These are phyloP conservation scores for Arachnomyces sp. DNA, from an alignment of 2,329 filamentous ascomycete species.

Conservation along the genomic window DNA sequence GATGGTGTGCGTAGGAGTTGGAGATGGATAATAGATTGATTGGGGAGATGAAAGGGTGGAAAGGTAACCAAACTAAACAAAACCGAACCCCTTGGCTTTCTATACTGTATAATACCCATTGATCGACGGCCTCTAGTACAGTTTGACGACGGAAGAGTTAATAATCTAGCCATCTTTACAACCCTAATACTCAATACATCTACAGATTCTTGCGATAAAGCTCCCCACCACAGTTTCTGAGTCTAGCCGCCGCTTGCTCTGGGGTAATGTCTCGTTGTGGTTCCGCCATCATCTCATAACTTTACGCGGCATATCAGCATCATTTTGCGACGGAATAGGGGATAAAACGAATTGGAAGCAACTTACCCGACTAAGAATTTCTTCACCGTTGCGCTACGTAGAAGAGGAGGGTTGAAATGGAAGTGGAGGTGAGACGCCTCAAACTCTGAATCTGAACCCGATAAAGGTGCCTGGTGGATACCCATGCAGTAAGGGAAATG, in stretches of 20 bases:
- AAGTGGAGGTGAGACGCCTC: conserved; percentile 88
- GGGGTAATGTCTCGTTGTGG: conserved; percentile 98
- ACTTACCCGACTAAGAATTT: conserved; percentile 82
- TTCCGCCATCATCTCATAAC: conserved; percentile 89
- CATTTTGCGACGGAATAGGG: neutral
- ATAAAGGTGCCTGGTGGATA: conserved; percentile 86
- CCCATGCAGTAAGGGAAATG: conserved; percentile 96
- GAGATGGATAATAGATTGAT: too few relatives aligned
- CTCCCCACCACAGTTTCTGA: conserved; percentile 69
- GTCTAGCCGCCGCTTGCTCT: conserved; percentile 76
- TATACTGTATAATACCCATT: conserved; percentile 2
- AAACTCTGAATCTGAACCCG: conserved; percentile 71
- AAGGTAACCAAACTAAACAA: too few relatives aligned
- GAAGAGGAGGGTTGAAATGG: conserved; percentile 92
- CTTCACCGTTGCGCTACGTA: conserved; percentile 84
- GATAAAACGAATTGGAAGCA: conserved; percentile 3
- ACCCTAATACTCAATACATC: neutral
- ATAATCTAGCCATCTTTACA: conserved; percentile 10
- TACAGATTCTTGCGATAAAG: conserved; percentile 65
- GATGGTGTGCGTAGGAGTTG: neutral
- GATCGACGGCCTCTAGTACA: neutral
- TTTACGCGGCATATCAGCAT: conserved; percentile 17
- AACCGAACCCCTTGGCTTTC: too few relatives aligned
- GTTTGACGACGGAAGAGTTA: neutral
- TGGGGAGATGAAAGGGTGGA: neutral